phyloP scores from a whole-genome alignment of 176 grass and related monocot genomes.

The Bonia amplexicaulis region DNA sequence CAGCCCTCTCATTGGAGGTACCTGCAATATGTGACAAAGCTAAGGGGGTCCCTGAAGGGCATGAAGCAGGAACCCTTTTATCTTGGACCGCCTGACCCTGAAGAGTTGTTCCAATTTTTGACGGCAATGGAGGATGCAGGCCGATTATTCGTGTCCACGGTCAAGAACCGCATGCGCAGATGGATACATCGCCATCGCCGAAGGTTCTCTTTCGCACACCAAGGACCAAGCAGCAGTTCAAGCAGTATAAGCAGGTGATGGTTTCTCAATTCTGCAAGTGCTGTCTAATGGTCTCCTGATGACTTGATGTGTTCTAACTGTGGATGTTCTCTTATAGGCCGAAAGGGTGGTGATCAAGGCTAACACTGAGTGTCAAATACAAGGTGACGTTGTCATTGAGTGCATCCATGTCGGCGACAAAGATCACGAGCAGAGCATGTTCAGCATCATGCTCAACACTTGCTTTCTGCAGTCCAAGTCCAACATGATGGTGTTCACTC shows the following conservation, averaged over 20 bases:
- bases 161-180: neutral
- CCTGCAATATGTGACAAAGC: slow-evolving; percentile 42
- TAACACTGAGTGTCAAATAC: slow-evolving; percentile 28
- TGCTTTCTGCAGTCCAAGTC: slow-evolving; percentile 53
- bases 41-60: slow-evolving; percentile 3
- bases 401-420: slow-evolving; percentile 27
- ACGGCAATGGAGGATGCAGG: slow-evolving; percentile 41
- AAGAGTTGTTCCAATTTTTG: slow-evolving; percentile 54
- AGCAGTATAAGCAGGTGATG: slow-evolving; percentile 52
- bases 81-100: slow-evolving; percentile 51
- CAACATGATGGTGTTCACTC: slow-evolving; percentile 37
- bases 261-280: neutral
- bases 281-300: neutral
- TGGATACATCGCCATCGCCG: neutral
- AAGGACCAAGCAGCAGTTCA: slow-evolving; percentile 40
- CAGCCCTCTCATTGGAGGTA: slow-evolving; percentile 58
- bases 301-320: neutral
- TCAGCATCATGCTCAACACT: slow-evolving; percentile 65
- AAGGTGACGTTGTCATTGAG: slow-evolving; percentile 55
- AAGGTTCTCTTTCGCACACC: slow-evolving; percentile 29
- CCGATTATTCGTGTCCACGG: slow-evolving; percentile 38
- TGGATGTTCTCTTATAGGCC: slow-evolving; percentile 11
- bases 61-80: slow-evolving; percentile 10
- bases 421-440: slow-evolving; percentile 32
- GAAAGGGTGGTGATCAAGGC: slow-evolving; percentile 28